phyloP scores from a whole-genome alignment of 2,329 filamentous ascomycete genomes.

The Aspergillus arachidicola region DNA sequence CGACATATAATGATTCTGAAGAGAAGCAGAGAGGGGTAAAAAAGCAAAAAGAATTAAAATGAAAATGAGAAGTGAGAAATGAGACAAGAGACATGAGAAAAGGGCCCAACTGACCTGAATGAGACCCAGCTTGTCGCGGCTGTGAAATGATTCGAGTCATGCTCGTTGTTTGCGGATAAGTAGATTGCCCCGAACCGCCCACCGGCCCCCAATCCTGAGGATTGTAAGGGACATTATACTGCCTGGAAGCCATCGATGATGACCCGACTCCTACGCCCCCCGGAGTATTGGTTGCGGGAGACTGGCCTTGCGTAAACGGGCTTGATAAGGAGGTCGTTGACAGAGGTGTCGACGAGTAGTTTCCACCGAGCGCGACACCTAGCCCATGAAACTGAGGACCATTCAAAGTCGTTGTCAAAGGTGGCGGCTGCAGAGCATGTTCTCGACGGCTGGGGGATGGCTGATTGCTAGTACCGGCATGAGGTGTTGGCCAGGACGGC shows the following conservation, averaged over 20 bases:
- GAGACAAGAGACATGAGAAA: neutral
- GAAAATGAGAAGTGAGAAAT: neutral
- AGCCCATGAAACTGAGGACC: constrained; percentile 40
- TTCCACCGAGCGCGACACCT: constrained; percentile 29
- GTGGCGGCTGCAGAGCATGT: constrained; percentile 45
- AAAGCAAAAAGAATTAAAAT: neutral
- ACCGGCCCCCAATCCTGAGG: constrained; percentile 53
- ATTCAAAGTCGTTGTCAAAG: constrained; percentile 45
- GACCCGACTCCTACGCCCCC: constrained; percentile 37
- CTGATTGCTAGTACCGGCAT: constrained; percentile 34
- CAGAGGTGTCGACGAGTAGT: constrained; percentile 40
- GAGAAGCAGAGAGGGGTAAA: neutral
- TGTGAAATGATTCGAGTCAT: constrained; percentile 32
- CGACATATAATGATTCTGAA: neutral
- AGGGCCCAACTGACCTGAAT: constrained; percentile 33
- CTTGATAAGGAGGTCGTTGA: constrained; percentile 49
- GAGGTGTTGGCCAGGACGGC: constrained; percentile 35
- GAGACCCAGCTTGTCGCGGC: constrained; percentile 28
- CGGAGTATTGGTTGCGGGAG: constrained; percentile 42
- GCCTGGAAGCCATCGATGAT: constrained; percentile 48
- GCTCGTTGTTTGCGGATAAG: constrained; percentile 32
- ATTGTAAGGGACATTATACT: constrained; percentile 51
- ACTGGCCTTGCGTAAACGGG: constrained; percentile 44
- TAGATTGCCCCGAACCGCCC: constrained; percentile 29
- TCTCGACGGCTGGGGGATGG: constrained; percentile 44